Evolutionary conservation across 2,329 filamentous ascomycete species (phyloP), one percentile per base, ranked within the genome.

Genomic region (Exophiala sp.): DNA sequence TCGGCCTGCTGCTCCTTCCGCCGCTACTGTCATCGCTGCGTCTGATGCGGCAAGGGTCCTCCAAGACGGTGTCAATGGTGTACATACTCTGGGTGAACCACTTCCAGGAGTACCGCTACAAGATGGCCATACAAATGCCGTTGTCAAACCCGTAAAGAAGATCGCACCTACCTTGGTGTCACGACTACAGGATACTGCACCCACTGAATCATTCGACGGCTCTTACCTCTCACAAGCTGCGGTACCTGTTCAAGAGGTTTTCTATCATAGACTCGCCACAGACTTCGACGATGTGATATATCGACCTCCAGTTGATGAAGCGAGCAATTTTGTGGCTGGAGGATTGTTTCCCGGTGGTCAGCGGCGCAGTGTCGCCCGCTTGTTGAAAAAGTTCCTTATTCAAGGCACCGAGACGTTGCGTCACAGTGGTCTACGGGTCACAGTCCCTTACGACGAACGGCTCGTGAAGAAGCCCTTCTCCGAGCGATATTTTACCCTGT

Each of bases 211-310:
- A 7, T 29, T 11, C 18, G 21, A 38, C 4, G 33, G 36, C 21
- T 11, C 49, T 5, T 77, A 76, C 58, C 67, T 76, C 29, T 71
- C 72, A 1, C 66, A 65, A 14, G 51, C 64, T n/a, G 68, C 66
- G 29, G 52, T 75, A n/a, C 59, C 65, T 20, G 62, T 71, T 4
- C 67, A 73, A 44, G 65, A 71, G 44, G 52, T 78, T 4, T 78
- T 78, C 61, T 78, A 77, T 52, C 55, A 69, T 52, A 61, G 67
- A 45, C 50, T 69, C 5, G 34, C 61, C 7, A 44, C 55, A 24
- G 59, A 60, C 20, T 65, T 68, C 29, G 61, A 58, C n/a, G 54
- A 66, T n/a, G 62, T 66, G 8, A 55, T 52, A 47, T 67, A 66
- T 54, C 51, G 62, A 16, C 45, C 68, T 9, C 40, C 62, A n/a